Evolutionary conservation across 2,329 filamentous ascomycete species (phyloP), one percentile per base, ranked within the genome.

Genomic region (Hansfordia pulvinata): DNA sequence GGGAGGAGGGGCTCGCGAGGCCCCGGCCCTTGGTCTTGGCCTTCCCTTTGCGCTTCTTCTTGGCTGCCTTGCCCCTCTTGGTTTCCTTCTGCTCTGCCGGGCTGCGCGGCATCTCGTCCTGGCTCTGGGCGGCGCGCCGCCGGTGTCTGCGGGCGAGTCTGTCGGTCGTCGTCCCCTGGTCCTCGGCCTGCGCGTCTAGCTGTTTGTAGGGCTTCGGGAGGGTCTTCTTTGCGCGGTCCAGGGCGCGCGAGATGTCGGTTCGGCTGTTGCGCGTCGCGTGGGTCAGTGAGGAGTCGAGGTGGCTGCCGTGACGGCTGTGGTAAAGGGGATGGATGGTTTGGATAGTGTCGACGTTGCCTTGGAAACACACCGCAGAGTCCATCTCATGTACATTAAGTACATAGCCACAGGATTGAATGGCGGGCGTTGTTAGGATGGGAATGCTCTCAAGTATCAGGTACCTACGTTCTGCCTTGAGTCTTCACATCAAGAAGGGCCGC

Each of bases 401-500:
- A n/a, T n/a, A n/a, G n/a, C n/a, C n/a, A n/a, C n/a, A n/a, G n/a
- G n/a, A n/a, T n/a, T n/a, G n/a, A n/a, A n/a, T n/a, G n/a, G n/a
- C n/a, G n/a, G n/a, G n/a, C n/a, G n/a, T n/a, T n/a, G n/a, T n/a
- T n/a, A n/a, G n/a, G n/a, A n/a, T n/a, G n/a, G n/a, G n/a, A n/a
- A n/a, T n/a, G n/a, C n/a, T n/a, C n/a, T n/a, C n/a, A n/a, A n/a
- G n/a, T n/a, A n/a, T n/a, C n/a, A n/a, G n/a, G n/a, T 17, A 35
- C 34, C 35, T 23, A 43, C 40, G 26, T 30, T 12, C 23, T 29
- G 3, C 14, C 32, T 12, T 36, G 19, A 9, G 18, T 20, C 13
- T 34, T 35, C 23, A 37, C 27, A 19, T 33, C 11, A 25, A 30
- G 35, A 8, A 45, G 24, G 7, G 28, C 30, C 18, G 33, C 32